A percentile compares a stretch with the other conserved stretches of the same genome.
Evolutionary conservation across 2,329 filamentous ascomycete species (phyloP).

Genomic region (Cladosporium sp.): DNA sequence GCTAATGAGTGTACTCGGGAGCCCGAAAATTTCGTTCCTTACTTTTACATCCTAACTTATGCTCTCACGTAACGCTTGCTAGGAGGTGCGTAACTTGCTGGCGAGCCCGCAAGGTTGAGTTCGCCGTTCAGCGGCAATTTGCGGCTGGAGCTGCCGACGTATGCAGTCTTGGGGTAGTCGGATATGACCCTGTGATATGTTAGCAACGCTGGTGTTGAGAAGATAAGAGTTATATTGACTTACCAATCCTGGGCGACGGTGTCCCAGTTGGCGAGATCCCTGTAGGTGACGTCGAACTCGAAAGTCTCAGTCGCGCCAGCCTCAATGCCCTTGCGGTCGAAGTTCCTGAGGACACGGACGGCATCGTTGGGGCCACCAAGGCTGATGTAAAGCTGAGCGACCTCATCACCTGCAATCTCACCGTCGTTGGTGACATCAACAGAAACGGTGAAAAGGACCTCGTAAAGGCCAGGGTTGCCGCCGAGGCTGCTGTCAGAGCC

Average conservation of each 20-base stretch:
- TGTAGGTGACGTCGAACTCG: conserved; percentile 63
- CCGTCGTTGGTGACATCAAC: conserved; percentile 71
- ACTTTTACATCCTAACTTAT: not conserved
- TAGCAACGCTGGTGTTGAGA: not conserved
- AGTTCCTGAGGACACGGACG: conserved; percentile 65
- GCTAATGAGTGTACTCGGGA: no score
- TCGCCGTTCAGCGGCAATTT: conserved; percentile 46
- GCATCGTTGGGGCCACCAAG: conserved; percentile 74
- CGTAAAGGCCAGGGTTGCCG: conserved; percentile 61
- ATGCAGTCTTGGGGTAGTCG: conserved; percentile 53
- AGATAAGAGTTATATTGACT: not conserved
- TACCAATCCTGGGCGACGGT: conserved; percentile 72
- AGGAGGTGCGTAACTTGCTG: not conserved
- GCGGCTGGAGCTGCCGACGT: conserved; percentile 56
- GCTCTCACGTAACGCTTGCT: conserved; percentile 1
- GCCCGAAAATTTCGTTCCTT: no score
- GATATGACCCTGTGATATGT: conserved; percentile 45
- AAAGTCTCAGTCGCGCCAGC: conserved; percentile 66
- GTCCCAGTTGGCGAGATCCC: conserved; percentile 88
- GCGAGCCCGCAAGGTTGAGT: conserved; percentile 8
- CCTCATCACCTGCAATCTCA: conserved; percentile 58
- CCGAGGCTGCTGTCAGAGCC: conserved; percentile 53
- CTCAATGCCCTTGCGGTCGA: conserved; percentile 69
- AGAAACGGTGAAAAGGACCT: conserved; percentile 62
- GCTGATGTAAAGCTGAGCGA: conserved; percentile 70